A percentile compares a stretch with the other conserved stretches of the same genome.
Evolutionary conservation across 805 yeast genomes (phyloP).

Genomic region (Saitoella complicata): DNA sequence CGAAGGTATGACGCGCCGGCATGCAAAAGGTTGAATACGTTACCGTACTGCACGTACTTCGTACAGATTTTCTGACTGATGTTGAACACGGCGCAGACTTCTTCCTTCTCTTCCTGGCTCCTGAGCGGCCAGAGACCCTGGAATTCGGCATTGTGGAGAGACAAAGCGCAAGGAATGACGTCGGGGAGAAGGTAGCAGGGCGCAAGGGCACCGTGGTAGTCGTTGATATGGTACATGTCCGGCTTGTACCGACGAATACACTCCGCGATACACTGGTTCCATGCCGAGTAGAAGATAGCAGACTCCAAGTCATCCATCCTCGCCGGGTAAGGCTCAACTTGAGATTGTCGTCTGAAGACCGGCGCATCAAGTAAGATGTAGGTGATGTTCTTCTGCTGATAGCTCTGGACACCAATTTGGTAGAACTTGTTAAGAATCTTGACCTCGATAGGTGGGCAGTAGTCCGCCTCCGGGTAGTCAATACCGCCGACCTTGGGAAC

Average conservation of each 20-base stretch:
- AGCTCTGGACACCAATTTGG: background rate
- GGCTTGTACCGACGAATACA: background rate
- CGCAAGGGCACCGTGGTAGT: constrained; percentile 2
- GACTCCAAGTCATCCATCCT: constrained; percentile 1
- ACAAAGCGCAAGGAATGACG: constrained; percentile 1
- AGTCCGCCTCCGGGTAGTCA: background rate
- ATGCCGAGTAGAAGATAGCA: constrained; percentile 3
- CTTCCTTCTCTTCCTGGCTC: background rate
- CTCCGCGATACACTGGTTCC: constrained; percentile 3
- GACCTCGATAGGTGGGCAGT: background rate
- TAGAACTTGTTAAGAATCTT: constrained; percentile 1
- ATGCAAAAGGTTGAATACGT: constrained; percentile 1
- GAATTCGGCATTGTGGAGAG: constrained; percentile 2
- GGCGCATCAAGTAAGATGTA: constrained; percentile 3
- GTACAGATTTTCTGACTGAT: background rate
- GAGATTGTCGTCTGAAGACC: constrained; percentile 1
- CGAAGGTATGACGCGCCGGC: constrained; percentile 2
- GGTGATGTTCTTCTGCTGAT: background rate
- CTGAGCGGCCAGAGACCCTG: constrained; percentile 3
- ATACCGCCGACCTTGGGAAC: constrained; percentile 3
- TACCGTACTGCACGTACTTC: constrained; percentile 1
- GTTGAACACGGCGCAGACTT: constrained; percentile 1
- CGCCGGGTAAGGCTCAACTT: constrained; percentile 1
- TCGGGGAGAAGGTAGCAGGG: constrained; percentile 1
- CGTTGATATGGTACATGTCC: constrained; percentile 2